Evolutionary conservation across 805 yeast genomes (phyloP).

Genomic region (Lipomyces sp.): DNA sequence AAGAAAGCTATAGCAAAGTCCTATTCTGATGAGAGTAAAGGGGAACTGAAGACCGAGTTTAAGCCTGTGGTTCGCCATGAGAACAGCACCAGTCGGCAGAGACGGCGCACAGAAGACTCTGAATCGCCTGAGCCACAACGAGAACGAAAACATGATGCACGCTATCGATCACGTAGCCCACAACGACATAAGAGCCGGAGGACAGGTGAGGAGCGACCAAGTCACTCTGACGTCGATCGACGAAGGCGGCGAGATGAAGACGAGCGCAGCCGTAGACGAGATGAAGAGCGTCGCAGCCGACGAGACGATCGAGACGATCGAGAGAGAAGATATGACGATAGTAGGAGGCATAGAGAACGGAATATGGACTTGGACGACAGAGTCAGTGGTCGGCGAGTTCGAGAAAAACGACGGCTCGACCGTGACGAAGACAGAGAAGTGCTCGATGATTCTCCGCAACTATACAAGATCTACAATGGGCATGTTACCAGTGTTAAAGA

Average conservation of each 20-base stretch:
- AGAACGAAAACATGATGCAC: not conserved
- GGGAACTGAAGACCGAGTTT: conserved; percentile 1
- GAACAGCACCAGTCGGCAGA: not conserved
- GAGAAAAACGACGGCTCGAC: not conserved
- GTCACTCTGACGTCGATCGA: not conserved
- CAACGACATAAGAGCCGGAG: conserved; percentile 1
- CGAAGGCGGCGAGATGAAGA: not conserved
- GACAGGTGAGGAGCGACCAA: not conserved
- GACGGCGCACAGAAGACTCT: not conserved
- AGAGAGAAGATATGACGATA: not conserved
- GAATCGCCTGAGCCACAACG: not conserved
- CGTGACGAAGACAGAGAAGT: not conserved
- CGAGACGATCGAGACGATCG: conserved; percentile 6
- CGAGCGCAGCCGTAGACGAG: not conserved
- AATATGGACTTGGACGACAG: not conserved
- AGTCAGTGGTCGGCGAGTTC: not conserved
- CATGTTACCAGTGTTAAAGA: conserved; percentile 60
- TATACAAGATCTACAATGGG: conserved; percentile 64
- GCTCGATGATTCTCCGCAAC: conserved; percentile 45
- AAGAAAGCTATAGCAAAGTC: conserved; percentile 15
- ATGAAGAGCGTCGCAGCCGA: conserved; percentile 4
- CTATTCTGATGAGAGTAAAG: conserved; percentile 5
- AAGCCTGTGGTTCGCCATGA: not conserved
- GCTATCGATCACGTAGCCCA: conserved; percentile 15
- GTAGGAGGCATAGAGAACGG: not conserved